Evolutionary conservation across 768 basidiomycete genomes (phyloP).

Genomic region (Termitomyces sp.): DNA sequence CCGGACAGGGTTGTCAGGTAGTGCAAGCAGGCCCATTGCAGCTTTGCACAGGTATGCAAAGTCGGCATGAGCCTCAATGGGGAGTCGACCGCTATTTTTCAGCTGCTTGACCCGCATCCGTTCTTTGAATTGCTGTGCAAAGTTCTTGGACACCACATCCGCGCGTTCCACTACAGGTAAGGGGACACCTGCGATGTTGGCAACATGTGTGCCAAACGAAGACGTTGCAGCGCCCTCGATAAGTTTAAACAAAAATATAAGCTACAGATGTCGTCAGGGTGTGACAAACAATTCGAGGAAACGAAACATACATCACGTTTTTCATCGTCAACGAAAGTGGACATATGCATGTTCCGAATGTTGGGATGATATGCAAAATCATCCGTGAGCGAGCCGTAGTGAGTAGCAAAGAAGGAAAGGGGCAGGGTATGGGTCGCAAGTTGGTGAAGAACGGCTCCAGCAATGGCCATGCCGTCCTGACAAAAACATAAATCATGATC

Average conservation of each 20-base stretch:
- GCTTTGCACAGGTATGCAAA: constrained; percentile 74
- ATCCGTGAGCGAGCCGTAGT: constrained; percentile 93
- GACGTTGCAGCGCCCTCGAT: constrained; percentile 82
- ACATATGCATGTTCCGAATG: constrained; percentile 94
- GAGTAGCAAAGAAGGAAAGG: constrained; percentile 94
- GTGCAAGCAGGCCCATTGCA: constrained; percentile 43
- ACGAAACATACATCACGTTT: constrained; percentile 64
- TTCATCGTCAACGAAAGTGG: constrained; percentile 88
- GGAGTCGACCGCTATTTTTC: constrained; percentile 49
- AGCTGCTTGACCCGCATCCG: constrained; percentile 63
- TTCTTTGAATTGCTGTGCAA: constrained; percentile 83
- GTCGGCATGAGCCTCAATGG: constrained; percentile 84
- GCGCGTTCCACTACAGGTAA: constrained; percentile 81
- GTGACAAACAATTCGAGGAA: neutral
- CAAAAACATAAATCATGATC: constrained; percentile 42
- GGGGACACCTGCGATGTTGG: constrained; percentile 91
- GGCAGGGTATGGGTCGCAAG: constrained; percentile 90
- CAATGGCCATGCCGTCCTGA: constrained; percentile 74
- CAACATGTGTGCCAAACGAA: constrained; percentile 93
- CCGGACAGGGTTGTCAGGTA: constrained; percentile 51
- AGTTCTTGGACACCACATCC: constrained; percentile 79
- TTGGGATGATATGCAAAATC: constrained; percentile 92
- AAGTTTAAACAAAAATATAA: constrained; percentile 94
- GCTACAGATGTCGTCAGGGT: constrained; percentile 34
- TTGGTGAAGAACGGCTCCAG: constrained; percentile 90